Evolutionary conservation across 352 stramenopile genomes (phyloP).

Genomic region (Phytopythium mirpurense): DNA sequence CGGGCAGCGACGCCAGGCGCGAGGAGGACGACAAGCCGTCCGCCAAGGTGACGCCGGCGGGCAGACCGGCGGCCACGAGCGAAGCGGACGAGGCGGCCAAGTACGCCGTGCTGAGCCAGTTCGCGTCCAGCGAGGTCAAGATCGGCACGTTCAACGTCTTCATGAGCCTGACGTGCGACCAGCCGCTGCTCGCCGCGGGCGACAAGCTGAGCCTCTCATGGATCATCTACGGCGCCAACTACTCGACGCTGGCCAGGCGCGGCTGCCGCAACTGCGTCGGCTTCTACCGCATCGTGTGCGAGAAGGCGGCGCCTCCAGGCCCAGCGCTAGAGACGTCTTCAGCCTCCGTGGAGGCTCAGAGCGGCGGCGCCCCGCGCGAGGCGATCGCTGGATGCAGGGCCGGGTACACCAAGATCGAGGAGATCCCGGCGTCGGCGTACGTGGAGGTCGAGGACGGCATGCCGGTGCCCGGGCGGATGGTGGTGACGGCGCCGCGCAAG

Average conservation of each 20-base stretch:
- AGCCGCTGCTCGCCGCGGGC: constrained; percentile 32
- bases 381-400: constrained; percentile 8
- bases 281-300: constrained; percentile 44
- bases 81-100: too few species aligned
- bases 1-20: constrained; percentile 18
- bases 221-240: constrained; percentile 48
- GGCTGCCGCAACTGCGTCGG: constrained; percentile 48
- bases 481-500: constrained; percentile 32
- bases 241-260: constrained; percentile 37
- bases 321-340: background rate
- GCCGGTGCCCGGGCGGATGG: constrained; percentile 39
- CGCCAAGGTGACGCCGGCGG: constrained; percentile 12
- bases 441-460: constrained; percentile 26
- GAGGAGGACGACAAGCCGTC: constrained; percentile 16
- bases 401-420: constrained; percentile 47
- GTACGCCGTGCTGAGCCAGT: constrained; percentile 47
- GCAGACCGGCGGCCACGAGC: too few species aligned
- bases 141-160: constrained; percentile 64
- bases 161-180: constrained; percentile 54
- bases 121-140: constrained; percentile 40
- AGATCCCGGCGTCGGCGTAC: constrained; percentile 48
- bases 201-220: constrained; percentile 42
- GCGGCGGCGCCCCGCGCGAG: too few species aligned
- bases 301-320: background rate
- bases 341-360: background rate